These are phyloP conservation scores for Cadophora gregata DNA, from an alignment of 2,329 filamentous ascomycete species.

Conservation along the genomic window DNA sequence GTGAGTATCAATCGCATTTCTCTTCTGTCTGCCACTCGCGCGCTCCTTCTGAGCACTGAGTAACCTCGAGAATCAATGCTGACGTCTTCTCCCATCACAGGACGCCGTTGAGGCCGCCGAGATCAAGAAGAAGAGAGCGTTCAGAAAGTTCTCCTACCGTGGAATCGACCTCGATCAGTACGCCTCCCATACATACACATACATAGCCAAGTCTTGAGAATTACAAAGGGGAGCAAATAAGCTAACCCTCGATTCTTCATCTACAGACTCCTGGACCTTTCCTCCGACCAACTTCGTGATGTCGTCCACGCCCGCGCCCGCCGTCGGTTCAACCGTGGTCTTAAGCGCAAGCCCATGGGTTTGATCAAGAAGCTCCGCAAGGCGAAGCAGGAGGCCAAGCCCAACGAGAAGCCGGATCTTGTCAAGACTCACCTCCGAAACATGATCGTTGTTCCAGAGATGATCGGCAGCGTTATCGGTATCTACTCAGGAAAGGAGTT, in stretches of 20 bases:
- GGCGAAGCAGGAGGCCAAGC: constrained; percentile 97
- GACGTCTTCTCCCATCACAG: constrained; percentile 54
- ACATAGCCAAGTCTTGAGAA: constrained; percentile 37
- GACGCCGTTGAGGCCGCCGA: constrained; percentile 98
- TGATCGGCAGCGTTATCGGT: constrained; percentile 98
- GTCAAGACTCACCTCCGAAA: constrained; percentile 99
- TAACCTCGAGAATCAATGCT: constrained; percentile 39
- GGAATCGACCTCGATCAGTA: constrained; percentile 99
- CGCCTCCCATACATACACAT: constrained; percentile 49
- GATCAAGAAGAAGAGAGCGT: constrained; percentile 99
- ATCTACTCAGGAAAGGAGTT: constrained; percentile 99
- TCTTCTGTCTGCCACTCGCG: constrained; percentile 7
- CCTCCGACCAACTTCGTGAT: constrained; percentile 98
- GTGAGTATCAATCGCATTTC: constrained; percentile 55
- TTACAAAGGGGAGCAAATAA: constrained; percentile 45
- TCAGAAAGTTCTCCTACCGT: constrained; percentile 99
- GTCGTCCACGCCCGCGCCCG: constrained; percentile 99
- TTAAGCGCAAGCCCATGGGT: constrained; percentile 99
- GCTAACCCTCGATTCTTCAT: constrained; percentile 44
- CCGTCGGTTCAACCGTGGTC: constrained; percentile 98
- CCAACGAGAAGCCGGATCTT: constrained; percentile 99
- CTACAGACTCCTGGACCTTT: constrained; percentile 93
- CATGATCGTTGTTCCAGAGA: constrained; percentile 99
- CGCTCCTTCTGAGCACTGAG: background rate
- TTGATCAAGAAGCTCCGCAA: constrained; percentile 99